A percentile compares a stretch with the other conserved stretches of the same genome.
Evolutionary conservation across 192 early-diverging fungal species (phyloP).

Genomic region (Borealophlyctis nickersoniae): DNA sequence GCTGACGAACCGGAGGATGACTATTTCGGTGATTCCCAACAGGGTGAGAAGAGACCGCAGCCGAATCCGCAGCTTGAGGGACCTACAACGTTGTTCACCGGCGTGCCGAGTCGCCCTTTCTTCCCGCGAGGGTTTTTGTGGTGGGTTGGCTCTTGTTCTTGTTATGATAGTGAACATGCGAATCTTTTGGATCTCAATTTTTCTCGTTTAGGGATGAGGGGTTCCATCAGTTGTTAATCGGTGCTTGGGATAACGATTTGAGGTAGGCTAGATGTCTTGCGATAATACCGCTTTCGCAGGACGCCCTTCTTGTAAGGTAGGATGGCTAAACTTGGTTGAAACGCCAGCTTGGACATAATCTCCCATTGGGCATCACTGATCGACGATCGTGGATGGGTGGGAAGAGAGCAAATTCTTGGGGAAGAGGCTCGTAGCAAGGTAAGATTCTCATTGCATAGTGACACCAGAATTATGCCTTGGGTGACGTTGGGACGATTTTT

Average conservation of each 20-base stretch:
- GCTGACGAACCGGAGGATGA: constrained; percentile 58
- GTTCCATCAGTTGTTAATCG: constrained; percentile 81
- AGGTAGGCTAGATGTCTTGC: constrained; percentile 32
- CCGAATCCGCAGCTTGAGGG: constrained; percentile 55
- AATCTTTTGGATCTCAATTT: too few species aligned
- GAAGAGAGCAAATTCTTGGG: constrained; percentile 89
- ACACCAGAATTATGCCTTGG: not conserved
- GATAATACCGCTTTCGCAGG: not conserved
- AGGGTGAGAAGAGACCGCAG: constrained; percentile 20
- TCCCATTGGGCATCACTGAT: constrained; percentile 75
- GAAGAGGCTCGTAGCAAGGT: constrained; percentile 85
- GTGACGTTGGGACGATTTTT: not conserved
- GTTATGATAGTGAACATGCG: constrained; percentile 12
- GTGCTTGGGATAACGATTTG: constrained; percentile 84
- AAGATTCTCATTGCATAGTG: not conserved
- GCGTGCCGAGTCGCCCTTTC: constrained; percentile 85
- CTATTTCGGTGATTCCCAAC: constrained; percentile 34
- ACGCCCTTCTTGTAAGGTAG: constrained; percentile 8
- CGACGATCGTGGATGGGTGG: constrained; percentile 86
- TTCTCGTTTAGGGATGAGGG: constrained; percentile 87
- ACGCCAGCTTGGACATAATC: constrained; percentile 73
- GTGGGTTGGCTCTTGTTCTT: constrained; percentile 29
- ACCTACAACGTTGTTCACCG: constrained; percentile 73
- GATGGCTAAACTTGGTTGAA: constrained; percentile 1
- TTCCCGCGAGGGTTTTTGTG: constrained; percentile 96